Evolutionary conservation across 129 eudicot genomes (phyloP), one percentile per base, ranked within the genome.

Genomic region (Chrysanthemum lavandulifolium): DNA sequence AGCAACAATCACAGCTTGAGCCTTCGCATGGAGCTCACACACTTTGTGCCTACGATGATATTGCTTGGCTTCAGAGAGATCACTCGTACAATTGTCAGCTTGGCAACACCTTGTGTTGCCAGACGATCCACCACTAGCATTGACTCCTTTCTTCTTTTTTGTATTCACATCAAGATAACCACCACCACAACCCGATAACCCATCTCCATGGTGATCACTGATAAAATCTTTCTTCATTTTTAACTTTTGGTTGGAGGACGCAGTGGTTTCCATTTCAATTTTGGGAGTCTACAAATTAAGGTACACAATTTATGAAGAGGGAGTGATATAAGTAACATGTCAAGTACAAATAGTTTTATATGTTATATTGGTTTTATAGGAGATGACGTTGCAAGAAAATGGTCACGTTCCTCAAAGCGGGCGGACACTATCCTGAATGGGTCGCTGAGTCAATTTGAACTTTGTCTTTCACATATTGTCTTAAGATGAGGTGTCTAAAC

Each of bases 1-100:
- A 47, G 84, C 87, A 7, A 89, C 89, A 0, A 83, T 23, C 15
- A 82, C 96, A 12, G 69, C 79, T 72, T 77, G 89, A 79, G 91
- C 96, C 87, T 89, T 89, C 48, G 91, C 87, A 65, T 89, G 96
- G 76, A 65, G 60, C 76, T 89, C 96, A 65, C 96, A 89, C 73
- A 88, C 96, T 81, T 73, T 88, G 58, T 88, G 96, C 79, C 96
- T 63, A 67, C 86, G 79, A 70, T 88, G 89, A 77, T 89, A 89
- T 73, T 81, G 85, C 79, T 86, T 88, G 12, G 96, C 91, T 50
- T 86, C 87, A 6, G 63, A 77, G 2, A 89, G 85, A 77, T 89
- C 91, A 10, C 59, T 78, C 51, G 72, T 77, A 49, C 96, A 89
- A 65, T 76, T 82, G 70, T 89, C 96, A 4, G 82, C 96, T 68